Percentiles rank a stretch among this genome's conserved stretches.
Evolutionary conservation across 306 rosid genomes (phyloP).

Genomic region (Cucumis cinereus): DNA sequence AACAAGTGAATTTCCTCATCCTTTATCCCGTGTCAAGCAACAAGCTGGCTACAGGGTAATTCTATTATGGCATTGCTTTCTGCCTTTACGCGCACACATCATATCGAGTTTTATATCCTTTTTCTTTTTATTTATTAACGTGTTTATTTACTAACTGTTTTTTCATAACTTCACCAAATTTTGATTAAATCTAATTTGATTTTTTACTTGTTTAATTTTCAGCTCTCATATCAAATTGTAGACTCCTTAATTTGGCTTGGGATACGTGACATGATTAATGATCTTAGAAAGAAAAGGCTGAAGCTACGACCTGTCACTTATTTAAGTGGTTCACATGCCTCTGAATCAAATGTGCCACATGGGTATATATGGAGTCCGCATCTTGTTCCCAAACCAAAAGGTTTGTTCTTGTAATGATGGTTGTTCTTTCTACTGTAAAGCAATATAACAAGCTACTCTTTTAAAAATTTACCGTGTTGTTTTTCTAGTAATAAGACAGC

Average conservation of each 20-base stretch:
- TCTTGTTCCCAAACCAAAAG: conserved; percentile 99
- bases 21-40: conserved; percentile 95
- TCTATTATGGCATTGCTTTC: conserved; percentile 8
- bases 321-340: conserved; percentile 96
- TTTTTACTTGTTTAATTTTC: conserved; percentile 11
- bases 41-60: conserved; percentile 83
- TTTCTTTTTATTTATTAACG: not conserved
- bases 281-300: conserved; percentile 81
- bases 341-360: conserved; percentile 79
- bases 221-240: conserved; percentile 98
- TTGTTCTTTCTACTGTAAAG: not conserved
- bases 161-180: conserved; percentile 9
- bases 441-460: not conserved
- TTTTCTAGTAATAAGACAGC: not conserved
- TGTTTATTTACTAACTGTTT: no score
- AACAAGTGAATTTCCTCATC: conserved; percentile 98
- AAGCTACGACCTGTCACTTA: conserved; percentile 93
- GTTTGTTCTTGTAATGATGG: conserved; percentile 18
- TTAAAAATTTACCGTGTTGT: not conserved
- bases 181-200: conserved; percentile 8
- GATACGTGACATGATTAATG: conserved; percentile 95
- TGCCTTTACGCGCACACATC: not conserved
- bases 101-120: not conserved
- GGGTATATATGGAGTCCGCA: conserved; percentile 99
- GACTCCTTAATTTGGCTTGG: conserved; percentile 98